phyloP scores from a whole-genome alignment of 2,329 filamentous ascomycete species.

The Cordyceps javanica region DNA sequence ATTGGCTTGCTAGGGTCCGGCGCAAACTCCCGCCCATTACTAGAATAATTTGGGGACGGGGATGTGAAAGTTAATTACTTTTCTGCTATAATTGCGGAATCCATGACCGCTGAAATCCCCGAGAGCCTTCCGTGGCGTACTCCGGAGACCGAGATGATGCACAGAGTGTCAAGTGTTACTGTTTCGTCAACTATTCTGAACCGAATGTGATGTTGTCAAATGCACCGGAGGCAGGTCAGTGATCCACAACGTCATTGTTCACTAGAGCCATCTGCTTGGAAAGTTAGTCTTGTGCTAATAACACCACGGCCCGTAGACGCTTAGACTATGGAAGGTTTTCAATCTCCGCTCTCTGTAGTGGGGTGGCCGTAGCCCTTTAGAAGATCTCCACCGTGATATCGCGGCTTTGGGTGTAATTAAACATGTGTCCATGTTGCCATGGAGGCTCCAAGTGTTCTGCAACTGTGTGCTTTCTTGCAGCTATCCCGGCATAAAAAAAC shows the following conservation, averaged over 20 bases:
- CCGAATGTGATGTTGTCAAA: no score
- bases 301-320: neutral
- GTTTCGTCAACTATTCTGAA: no score
- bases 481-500: neutral
- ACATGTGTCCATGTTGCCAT: slow-evolving; percentile 3
- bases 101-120: neutral
- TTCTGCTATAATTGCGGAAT: neutral
- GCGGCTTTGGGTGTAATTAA: slow-evolving; percentile 5
- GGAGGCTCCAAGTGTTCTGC: neutral
- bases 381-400: neutral
- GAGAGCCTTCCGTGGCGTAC: neutral
- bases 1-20: neutral
- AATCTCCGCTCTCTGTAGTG: slow-evolving; percentile 5
- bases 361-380: neutral
- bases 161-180: neutral
- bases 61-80: neutral
- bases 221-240: no score
- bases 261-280: neutral
- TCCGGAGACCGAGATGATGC: no score
- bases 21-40: slow-evolving; percentile 3
- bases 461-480: neutral
- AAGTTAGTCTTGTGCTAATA: neutral
- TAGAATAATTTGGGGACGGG: slow-evolving; percentile 1
- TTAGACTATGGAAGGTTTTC: neutral
- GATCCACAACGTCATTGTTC: neutral